Evolutionary conservation across 139 green algal species (phyloP).

Genomic region (Chlorella sp.): DNA sequence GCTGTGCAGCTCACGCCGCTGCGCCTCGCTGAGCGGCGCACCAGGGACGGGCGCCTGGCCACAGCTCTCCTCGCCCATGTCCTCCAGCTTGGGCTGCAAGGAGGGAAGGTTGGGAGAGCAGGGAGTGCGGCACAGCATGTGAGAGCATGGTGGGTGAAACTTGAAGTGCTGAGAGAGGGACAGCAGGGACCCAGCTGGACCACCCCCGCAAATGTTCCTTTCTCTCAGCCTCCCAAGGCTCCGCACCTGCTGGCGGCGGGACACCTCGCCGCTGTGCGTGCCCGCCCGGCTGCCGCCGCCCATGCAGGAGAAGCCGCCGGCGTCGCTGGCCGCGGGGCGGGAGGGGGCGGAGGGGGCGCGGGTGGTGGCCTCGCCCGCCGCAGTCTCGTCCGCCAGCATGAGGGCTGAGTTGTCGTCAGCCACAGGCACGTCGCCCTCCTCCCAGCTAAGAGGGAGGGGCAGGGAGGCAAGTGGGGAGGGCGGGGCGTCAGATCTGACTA

Average conservation of each 20-base stretch:
- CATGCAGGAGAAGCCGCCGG: not conserved
- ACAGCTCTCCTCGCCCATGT: too few relatives aligned
- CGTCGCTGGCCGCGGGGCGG: not conserved
- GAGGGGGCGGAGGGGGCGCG: not conserved
- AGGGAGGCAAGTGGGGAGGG: not conserved
- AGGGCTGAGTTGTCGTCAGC: not conserved
- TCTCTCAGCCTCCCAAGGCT: too few relatives aligned
- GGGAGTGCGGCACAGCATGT: too few relatives aligned
- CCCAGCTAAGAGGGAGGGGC: not conserved
- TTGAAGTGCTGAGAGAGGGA: too few relatives aligned
- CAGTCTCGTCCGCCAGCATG: not conserved
- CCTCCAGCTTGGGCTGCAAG: too few relatives aligned
- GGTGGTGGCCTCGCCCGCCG: not conserved
- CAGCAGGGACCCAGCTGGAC: too few relatives aligned
- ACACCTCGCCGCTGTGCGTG: not conserved
- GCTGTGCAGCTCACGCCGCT: not conserved
- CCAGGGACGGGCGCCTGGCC: too few relatives aligned
- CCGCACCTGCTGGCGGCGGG: too few relatives aligned
- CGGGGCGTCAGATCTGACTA: too few relatives aligned
- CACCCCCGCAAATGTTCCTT: too few relatives aligned
- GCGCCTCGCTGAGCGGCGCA: not conserved
- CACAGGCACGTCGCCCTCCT: constrained; percentile 2
- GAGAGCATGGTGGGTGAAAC: too few relatives aligned
- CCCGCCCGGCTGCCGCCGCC: not conserved
- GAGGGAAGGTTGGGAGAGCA: too few relatives aligned